Conservation (phyloP, 805 yeast genomes). For the Starmerella davenportii region DNA sequence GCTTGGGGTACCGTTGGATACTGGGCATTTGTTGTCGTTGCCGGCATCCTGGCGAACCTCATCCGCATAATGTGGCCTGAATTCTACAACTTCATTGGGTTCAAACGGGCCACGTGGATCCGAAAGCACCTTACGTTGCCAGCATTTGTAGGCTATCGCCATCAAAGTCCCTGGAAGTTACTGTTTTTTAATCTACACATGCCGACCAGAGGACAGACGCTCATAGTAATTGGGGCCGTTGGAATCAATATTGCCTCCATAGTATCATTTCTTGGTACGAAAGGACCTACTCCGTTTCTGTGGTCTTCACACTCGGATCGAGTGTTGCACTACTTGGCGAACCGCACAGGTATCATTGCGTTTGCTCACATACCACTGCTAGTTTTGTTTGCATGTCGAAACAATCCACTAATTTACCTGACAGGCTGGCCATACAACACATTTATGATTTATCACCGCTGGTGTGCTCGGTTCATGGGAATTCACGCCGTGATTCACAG, state of each 20-base stretch:
- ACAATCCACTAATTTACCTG: conserved; percentile 43
- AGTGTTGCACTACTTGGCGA: conserved; percentile 21
- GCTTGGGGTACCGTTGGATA: conserved; percentile 21
- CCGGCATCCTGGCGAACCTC: conserved; percentile 15
- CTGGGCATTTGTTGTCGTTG: conserved; percentile 19
- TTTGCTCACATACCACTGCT: conserved; percentile 33
- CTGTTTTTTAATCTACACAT: conserved; percentile 14
- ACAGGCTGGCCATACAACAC: conserved; percentile 48
- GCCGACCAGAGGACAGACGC: conserved; percentile 30
- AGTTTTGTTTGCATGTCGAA: conserved; percentile 47
- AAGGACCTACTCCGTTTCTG: conserved; percentile 13
- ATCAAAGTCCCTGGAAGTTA: conserved; percentile 18
- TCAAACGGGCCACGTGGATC: conserved; percentile 9
- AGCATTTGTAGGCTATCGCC: conserved; percentile 19
- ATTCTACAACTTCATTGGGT: conserved; percentile 22
- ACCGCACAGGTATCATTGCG: conserved; percentile 34
- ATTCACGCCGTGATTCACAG: conserved; percentile 32
- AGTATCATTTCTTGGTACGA: conserved; percentile 14
- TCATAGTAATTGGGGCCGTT: conserved; percentile 24
- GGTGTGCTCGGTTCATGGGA: conserved; percentile 33
- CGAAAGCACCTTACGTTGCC: conserved; percentile 22
- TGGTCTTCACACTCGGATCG: conserved; percentile 26
- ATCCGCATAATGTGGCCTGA: conserved; percentile 15
- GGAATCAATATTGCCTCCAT: conserved; percentile 20
- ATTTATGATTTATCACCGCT: conserved; percentile 42